Percentiles rank a stretch among this genome's conserved stretches.
phyloP scores from a whole-genome alignment of 2,329 filamentous ascomycete genomes.

The Fusarium buxicola region DNA sequence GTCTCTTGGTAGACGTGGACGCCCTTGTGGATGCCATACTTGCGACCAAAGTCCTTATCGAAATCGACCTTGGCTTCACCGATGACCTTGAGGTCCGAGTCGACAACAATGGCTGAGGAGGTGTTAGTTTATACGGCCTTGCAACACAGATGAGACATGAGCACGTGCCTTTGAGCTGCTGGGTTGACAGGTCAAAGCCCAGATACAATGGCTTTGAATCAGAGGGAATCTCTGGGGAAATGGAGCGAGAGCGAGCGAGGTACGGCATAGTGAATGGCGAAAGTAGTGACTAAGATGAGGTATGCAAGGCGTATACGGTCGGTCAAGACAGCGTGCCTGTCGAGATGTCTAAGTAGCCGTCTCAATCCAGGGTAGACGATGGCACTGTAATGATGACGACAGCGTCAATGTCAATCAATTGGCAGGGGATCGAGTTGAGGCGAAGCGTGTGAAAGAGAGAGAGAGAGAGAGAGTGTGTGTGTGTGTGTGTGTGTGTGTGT shows the following conservation, averaged over 20 bases:
- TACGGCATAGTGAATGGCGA: constrained; percentile 27
- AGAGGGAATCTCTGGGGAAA: constrained; percentile 16
- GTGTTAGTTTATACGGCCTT: constrained; percentile 14
- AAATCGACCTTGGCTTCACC: constrained; percentile 95
- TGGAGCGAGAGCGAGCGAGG: constrained; percentile 20
- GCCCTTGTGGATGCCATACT: constrained; percentile 88
- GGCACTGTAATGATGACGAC: constrained; percentile 28
- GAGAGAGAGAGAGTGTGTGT: no score
- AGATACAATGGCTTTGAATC: constrained; percentile 75
- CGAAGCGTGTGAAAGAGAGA: constrained; percentile 12
- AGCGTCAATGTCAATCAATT: constrained; percentile 22
- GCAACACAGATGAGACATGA: background rate
- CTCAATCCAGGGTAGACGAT: constrained; percentile 2
- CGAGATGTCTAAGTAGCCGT: constrained; percentile 3
- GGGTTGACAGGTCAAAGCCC: constrained; percentile 95
- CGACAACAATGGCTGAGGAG: constrained; percentile 79
- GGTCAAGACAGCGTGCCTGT: constrained; percentile 16
- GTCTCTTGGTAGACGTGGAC: constrained; percentile 85
- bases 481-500: background rate
- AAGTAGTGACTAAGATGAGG: background rate
- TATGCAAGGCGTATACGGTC: background rate
- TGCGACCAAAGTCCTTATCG: constrained; percentile 79
- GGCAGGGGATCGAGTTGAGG: constrained; percentile 1
- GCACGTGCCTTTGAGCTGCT: constrained; percentile 87
- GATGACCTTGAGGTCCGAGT: constrained; percentile 82